A percentile compares a stretch with the other conserved stretches of the same genome.
These are phyloP conservation scores for Exophiala phaeomuriformis DNA, from an alignment of 2,329 filamentous ascomycete species.

Conservation along the genomic window DNA sequence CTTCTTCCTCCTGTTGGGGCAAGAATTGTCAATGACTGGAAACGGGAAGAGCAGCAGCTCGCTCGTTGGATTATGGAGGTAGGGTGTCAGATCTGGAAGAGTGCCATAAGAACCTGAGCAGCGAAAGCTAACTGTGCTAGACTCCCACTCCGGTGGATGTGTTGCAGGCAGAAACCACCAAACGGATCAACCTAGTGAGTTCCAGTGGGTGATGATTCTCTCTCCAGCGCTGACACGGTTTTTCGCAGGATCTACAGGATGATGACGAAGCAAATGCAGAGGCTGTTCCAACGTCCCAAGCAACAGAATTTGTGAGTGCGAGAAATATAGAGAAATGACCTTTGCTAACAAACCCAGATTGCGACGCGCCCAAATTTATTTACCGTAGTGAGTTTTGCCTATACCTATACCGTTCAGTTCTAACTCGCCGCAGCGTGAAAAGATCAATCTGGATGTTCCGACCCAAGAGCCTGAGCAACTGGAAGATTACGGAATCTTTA, in stretches of 20 bases:
- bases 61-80: slow-evolving; percentile 5
- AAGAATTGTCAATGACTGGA: slow-evolving; percentile 16
- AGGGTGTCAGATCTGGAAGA: background rate
- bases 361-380: slow-evolving; percentile 13
- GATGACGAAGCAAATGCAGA: background rate
- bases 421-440: background rate
- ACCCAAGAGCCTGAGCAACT: slow-evolving; percentile 6
- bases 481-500: slow-evolving; percentile 7
- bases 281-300: too few relatives aligned
- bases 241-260: background rate
- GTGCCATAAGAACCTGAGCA: background rate
- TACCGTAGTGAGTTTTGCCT: slow-evolving; percentile 3
- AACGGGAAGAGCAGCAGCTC: slow-evolving; percentile 10
- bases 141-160: background rate
- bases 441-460: slow-evolving; percentile 7
- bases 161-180: slow-evolving; percentile 6
- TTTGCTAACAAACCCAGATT: slow-evolving; percentile 1
- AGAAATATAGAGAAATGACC: too few relatives aligned
- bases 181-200: slow-evolving; percentile 5
- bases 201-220: background rate
- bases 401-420: background rate
- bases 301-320: too few relatives aligned
- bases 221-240: background rate
- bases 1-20: slow-evolving; percentile 15
- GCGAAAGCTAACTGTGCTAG: background rate